Conservation (phyloP, 331 rosid species). For the Cucumis variabilis region DNA sequence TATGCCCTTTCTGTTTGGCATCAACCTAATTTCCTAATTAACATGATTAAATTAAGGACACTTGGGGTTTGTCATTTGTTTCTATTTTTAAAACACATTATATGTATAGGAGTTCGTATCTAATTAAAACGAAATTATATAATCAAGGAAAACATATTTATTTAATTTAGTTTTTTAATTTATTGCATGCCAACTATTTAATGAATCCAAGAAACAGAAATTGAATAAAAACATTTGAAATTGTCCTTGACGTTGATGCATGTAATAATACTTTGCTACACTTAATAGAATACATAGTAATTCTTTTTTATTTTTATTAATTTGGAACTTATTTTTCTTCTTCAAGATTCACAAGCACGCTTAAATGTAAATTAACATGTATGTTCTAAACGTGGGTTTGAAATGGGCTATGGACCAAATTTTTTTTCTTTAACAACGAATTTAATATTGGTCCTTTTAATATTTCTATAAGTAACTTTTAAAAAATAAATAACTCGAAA, state of each 20-base stretch:
- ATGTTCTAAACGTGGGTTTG: neutral
- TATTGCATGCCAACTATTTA: slow-evolving; percentile 5
- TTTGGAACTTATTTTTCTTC: neutral
- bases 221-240: neutral
- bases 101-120: slow-evolving; percentile 17
- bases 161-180: neutral
- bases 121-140: neutral
- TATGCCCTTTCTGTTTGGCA: slow-evolving; percentile 9
- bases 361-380: slow-evolving; percentile 9
- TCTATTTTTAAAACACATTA: neutral
- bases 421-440: too few relatives aligned
- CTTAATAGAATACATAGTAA: neutral
- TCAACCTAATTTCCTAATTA: neutral
- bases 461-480: too few relatives aligned
- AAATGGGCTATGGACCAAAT: neutral
- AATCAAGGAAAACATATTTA: neutral
- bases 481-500: too few relatives aligned
- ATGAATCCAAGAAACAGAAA: slow-evolving; percentile 15
- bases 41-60: neutral
- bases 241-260: neutral
- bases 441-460: too few relatives aligned
- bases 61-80: neutral
- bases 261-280: neutral
- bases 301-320: neutral
- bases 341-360: neutral